A percentile compares a stretch with the other conserved stretches of the same genome.
Evolutionary conservation across 108 stramenopile genomes (phyloP).

Genomic region (Nitzschia sp.): DNA sequence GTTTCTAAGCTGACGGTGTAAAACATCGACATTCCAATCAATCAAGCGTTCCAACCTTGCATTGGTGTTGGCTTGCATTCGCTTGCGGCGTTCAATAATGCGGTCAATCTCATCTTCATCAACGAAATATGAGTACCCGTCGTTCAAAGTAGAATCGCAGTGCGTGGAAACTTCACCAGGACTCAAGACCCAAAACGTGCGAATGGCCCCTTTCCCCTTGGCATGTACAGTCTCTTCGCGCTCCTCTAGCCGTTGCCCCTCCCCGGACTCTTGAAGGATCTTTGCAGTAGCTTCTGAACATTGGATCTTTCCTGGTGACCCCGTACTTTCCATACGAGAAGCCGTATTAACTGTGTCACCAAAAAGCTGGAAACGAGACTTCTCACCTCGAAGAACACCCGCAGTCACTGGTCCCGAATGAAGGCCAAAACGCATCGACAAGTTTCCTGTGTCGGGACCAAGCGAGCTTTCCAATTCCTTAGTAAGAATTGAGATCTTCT

Average conservation of each 20-base stretch:
- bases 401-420: slow-evolving; percentile 39
- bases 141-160: background rate
- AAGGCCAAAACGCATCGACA: slow-evolving; percentile 52
- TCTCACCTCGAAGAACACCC: slow-evolving; percentile 26
- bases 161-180: background rate
- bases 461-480: slow-evolving; percentile 8
- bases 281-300: slow-evolving; percentile 39
- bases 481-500: background rate
- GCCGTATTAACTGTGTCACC: slow-evolving; percentile 33
- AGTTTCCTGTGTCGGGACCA: slow-evolving; percentile 16
- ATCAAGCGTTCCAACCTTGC: slow-evolving; percentile 12
- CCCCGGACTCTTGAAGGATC: slow-evolving; percentile 26
- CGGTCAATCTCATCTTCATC: background rate
- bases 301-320: slow-evolving; percentile 37
- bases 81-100: background rate
- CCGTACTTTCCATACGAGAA: slow-evolving; percentile 57
- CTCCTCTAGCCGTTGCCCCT: slow-evolving; percentile 29
- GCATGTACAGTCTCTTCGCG: slow-evolving; percentile 37
- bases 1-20: background rate
- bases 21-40: slow-evolving; percentile 32
- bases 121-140: background rate
- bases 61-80: slow-evolving; percentile 3
- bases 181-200: slow-evolving; percentile 46
- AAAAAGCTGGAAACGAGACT: slow-evolving; percentile 18
- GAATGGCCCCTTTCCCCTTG: slow-evolving; percentile 52